Conservation (phyloP, 495 filamentous ascomycete species). For the Bacidia gigantensis region DNA sequence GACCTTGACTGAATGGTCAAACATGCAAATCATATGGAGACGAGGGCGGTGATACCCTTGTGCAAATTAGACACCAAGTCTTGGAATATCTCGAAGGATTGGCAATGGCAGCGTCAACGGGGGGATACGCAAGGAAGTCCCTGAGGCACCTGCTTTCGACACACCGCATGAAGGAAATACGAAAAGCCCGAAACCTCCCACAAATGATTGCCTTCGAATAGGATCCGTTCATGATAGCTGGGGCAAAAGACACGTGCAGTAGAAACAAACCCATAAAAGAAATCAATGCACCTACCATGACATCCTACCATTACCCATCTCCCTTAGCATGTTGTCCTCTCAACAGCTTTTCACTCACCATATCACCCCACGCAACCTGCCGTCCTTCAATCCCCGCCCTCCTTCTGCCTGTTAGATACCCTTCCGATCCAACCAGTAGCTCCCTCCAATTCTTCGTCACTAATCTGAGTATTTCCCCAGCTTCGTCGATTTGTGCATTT, state of each 20-base stretch:
- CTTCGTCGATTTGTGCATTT: conserved; percentile 43
- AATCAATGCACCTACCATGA: conserved; percentile 34
- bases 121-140: too few species aligned
- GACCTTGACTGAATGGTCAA: conserved; percentile 35
- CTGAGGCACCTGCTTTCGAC: too few species aligned
- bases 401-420: conserved; percentile 56
- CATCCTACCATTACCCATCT: conserved; percentile 28
- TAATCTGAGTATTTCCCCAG: conserved; percentile 44
- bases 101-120: too few species aligned
- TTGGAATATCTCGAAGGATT: too few species aligned
- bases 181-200: too few species aligned
- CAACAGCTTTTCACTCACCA: conserved; percentile 37
- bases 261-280: neutral
- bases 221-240: neutral
- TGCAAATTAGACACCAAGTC: neutral
- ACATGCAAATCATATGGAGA: too few species aligned
- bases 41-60: too few species aligned
- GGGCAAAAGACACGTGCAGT: neutral
- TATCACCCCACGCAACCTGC: conserved; percentile 79
- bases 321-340: neutral
- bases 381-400: conserved; percentile 56
- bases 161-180: too few species aligned
- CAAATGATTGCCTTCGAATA: too few species aligned
- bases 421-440: conserved; percentile 64
- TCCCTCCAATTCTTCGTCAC: conserved; percentile 65